These are phyloP conservation scores for Talaromyces stipitatus DNA, from an alignment of 495 filamentous ascomycete species.

Conservation along the genomic window DNA sequence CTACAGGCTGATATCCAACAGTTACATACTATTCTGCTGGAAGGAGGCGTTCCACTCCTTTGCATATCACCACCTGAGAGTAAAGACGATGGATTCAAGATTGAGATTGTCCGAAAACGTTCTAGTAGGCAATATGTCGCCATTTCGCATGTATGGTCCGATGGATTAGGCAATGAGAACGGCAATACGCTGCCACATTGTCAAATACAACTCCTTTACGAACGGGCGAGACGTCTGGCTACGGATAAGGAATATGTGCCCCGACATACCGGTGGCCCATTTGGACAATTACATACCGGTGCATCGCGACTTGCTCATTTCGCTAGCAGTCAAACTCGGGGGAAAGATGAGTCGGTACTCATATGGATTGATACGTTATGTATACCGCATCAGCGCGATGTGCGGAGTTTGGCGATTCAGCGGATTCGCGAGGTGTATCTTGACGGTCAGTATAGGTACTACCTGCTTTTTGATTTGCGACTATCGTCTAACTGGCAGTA, in stretches of 20 bases:
- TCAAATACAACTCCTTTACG: not conserved
- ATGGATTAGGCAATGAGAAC: not conserved
- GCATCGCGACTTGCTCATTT: not conserved
- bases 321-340: not conserved
- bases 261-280: not conserved
- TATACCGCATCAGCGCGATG: not conserved
- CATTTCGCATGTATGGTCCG: not conserved
- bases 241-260: not conserved
- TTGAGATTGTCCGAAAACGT: not conserved
- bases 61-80: not conserved
- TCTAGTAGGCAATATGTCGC: not conserved
- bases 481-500: not conserved
- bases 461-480: not conserved
- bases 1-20: not conserved
- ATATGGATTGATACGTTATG: not conserved
- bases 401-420: not conserved
- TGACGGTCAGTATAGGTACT: not conserved
- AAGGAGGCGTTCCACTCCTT: not conserved
- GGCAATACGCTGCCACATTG: not conserved
- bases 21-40: not conserved
- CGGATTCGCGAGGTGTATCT: not conserved
- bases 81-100: not conserved
- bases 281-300: not conserved
- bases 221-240: not conserved
- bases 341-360: not conserved